Conservation (phyloP, 306 rosid genomes). For the Gillenia trifoliata region DNA sequence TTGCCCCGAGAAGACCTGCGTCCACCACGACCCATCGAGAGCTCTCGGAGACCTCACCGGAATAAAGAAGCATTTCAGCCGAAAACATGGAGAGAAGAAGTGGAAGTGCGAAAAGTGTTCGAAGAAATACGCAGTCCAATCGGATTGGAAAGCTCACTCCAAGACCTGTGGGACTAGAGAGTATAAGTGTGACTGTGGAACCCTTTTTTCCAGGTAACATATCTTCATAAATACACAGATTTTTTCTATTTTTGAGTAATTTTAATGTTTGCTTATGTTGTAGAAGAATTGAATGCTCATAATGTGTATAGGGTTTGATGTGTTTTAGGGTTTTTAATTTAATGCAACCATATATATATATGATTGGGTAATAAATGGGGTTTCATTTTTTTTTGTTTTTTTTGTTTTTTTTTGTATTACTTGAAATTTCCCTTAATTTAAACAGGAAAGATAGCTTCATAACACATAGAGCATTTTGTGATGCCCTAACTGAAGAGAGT, state of each 20-base stretch:
- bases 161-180: conserved; percentile 96
- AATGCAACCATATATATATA: background rate
- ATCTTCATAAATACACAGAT: background rate
- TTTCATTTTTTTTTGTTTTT: background rate
- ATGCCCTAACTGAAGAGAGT: conserved; percentile 94
- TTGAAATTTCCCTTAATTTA: background rate
- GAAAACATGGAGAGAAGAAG: conserved; percentile 96
- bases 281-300: background rate
- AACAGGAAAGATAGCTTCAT: conserved; percentile 95
- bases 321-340: background rate
- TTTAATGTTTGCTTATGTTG: background rate
- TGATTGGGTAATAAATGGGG: conserved; percentile 31
- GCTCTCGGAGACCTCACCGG: conserved; percentile 97
- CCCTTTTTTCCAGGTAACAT: conserved; percentile 79
- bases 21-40: conserved; percentile 77
- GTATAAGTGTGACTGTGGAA: conserved; percentile 93
- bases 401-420: background rate
- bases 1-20: conserved; percentile 84
- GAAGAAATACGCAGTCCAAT: conserved; percentile 91
- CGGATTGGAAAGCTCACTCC: conserved; percentile 96
- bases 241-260: background rate
- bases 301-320: background rate
- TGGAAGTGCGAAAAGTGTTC: conserved; percentile 98
- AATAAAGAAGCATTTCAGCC: conserved; percentile 84
- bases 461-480: conserved; percentile 95